These are phyloP conservation scores for Alternaria alternata DNA, from an alignment of 2,329 filamentous ascomycete genomes.

Conservation along the genomic window DNA sequence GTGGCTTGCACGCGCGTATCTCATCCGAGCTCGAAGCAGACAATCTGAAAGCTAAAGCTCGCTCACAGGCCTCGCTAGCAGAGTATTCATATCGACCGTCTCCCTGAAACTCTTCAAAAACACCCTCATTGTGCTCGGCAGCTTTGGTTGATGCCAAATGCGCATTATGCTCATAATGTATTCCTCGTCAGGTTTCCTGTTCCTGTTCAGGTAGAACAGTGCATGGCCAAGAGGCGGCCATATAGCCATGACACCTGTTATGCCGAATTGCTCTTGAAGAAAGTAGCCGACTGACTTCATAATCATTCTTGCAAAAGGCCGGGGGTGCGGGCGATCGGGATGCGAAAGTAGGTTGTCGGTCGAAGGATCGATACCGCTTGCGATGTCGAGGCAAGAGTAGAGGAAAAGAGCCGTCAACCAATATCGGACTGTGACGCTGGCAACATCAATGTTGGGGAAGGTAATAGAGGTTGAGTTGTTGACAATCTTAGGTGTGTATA, in stretches of 20 bases:
- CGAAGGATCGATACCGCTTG: conserved; percentile 12
- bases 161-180: conserved; percentile 23
- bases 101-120: conserved; percentile 34
- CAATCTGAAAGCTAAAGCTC: not conserved
- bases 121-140: conserved; percentile 29
- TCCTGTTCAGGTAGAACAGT: conserved; percentile 28
- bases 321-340: conserved; percentile 28
- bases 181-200: conserved; percentile 19
- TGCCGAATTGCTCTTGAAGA: conserved; percentile 30
- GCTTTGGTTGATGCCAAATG: conserved; percentile 24
- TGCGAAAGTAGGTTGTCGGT: conserved; percentile 17
- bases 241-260: conserved; percentile 28
- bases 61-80: not conserved
- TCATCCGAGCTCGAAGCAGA: not conserved
- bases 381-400: conserved; percentile 31
- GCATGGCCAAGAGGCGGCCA: conserved; percentile 35
- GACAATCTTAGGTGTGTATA: conserved; percentile 19
- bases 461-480: conserved; percentile 21
- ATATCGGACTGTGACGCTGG: conserved; percentile 33
- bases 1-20: not conserved
- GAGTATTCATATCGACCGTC: conserved; percentile 9
- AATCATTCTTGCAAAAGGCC: conserved; percentile 36
- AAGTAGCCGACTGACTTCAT: conserved; percentile 33
- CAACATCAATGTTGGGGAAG: conserved; percentile 27
- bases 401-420: conserved; percentile 35